Conservation (phyloP, 2,329 filamentous ascomycete genomes). For the Paracorniculantispora psalliotae region DNA sequence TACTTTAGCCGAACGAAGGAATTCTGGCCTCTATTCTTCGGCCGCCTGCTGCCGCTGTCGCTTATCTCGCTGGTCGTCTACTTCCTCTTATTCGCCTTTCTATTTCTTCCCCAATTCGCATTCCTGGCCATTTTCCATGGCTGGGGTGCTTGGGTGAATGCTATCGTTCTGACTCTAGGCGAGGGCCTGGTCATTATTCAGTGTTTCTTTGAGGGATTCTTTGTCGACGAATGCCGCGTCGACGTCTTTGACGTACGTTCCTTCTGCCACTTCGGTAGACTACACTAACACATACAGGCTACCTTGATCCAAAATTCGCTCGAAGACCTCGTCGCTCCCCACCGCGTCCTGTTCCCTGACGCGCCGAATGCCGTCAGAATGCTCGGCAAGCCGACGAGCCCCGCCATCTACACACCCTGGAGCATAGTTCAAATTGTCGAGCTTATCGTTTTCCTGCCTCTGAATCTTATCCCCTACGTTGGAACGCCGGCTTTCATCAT, state of each 20-base stretch:
- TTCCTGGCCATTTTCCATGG: constrained; percentile 89
- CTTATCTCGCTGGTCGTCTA: constrained; percentile 81
- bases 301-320: constrained; percentile 72
- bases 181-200: constrained; percentile 68
- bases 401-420: constrained; percentile 81
- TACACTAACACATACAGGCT: constrained; percentile 35
- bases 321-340: constrained; percentile 60
- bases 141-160: constrained; percentile 83
- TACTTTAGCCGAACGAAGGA: constrained; percentile 75
- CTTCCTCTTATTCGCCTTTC: constrained; percentile 78
- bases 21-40: constrained; percentile 74
- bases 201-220: constrained; percentile 71
- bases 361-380: constrained; percentile 69
- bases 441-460: constrained; percentile 69
- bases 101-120: constrained; percentile 83
- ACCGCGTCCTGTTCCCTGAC: constrained; percentile 61
- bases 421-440: constrained; percentile 87
- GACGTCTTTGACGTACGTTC: constrained; percentile 79
- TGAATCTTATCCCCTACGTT: constrained; percentile 82
- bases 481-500: constrained; percentile 83
- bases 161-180: constrained; percentile 80
- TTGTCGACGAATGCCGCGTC: constrained; percentile 73
- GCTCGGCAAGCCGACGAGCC: constrained; percentile 73
- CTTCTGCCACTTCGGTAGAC: constrained; percentile 11
- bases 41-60: constrained; percentile 73